phyloP scores from a whole-genome alignment of 306 rosid species.

The Ormosia emarginata region DNA sequence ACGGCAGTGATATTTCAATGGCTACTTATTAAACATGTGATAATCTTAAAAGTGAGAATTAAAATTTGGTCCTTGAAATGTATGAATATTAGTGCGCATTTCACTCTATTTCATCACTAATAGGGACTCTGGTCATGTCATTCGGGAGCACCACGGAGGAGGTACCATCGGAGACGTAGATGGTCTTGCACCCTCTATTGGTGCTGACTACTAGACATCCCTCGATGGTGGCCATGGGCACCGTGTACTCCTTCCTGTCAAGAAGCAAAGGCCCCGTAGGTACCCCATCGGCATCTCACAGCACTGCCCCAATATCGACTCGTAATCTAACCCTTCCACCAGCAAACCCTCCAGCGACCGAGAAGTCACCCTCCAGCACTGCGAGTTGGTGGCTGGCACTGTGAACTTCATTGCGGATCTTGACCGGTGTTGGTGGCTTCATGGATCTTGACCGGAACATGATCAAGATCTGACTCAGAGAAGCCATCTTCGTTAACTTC shows the following conservation, averaged over 20 bases:
- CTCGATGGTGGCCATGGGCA: constrained; percentile 95
- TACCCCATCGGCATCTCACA: constrained; percentile 93
- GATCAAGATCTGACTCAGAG: too few species aligned
- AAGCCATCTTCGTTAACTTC: too few species aligned
- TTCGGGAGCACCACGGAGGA: constrained; percentile 56
- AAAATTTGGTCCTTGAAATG: too few species aligned
- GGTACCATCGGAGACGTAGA: constrained; percentile 76
- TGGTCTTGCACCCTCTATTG: constrained; percentile 88
- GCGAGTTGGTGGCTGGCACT: too few species aligned
- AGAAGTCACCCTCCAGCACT: constrained; percentile 42
- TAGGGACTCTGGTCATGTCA: constrained; percentile 89
- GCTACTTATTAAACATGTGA: too few species aligned
- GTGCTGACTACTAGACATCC: constrained; percentile 86
- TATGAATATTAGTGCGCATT: too few species aligned
- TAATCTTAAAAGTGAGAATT: too few species aligned
- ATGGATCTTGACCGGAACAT: too few species aligned
- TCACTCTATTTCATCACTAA: too few species aligned
- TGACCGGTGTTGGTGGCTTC: too few species aligned
- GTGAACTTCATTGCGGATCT: too few species aligned
- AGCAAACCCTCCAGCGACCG: constrained; percentile 62
- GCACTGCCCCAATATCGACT: constrained; percentile 82
- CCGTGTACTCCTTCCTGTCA: constrained; percentile 62
- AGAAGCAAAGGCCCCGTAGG: constrained; percentile 71
- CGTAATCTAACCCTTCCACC: constrained; percentile 69
- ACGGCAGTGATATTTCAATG: too few species aligned